phyloP scores from a whole-genome alignment of 2,329 filamentous ascomycete genomes.

The Pseudogymnoascus sp. region DNA sequence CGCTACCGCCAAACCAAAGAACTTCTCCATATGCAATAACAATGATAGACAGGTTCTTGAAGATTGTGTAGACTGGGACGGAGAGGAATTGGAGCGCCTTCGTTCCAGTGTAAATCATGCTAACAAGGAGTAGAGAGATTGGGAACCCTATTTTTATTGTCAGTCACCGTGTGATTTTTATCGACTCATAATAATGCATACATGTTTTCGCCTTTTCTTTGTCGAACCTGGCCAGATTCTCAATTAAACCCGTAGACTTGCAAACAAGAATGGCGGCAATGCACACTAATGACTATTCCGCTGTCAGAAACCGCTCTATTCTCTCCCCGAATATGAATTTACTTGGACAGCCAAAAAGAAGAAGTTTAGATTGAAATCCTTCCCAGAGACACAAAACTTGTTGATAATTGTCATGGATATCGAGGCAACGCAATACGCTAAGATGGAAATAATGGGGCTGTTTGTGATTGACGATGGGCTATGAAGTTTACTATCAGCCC shows the following conservation, averaged over 20 bases:
- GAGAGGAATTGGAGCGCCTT: slow-evolving; percentile 91
- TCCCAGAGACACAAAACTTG: slow-evolving; percentile 87
- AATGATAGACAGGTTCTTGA: slow-evolving; percentile 97
- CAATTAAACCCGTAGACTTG: slow-evolving; percentile 71
- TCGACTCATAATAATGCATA: slow-evolving; percentile 35
- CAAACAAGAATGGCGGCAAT: slow-evolving; percentile 69
- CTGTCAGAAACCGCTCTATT: slow-evolving; percentile 9
- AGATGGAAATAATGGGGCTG: slow-evolving; percentile 67
- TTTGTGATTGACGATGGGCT: slow-evolving; percentile 44
- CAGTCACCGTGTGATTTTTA: slow-evolving; percentile 28
- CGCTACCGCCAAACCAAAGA: slow-evolving; percentile 86
- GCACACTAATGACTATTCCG: slow-evolving; percentile 69
- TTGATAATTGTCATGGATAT: slow-evolving; percentile 98
- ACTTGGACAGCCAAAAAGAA: slow-evolving; percentile 86
- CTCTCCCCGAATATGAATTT: slow-evolving; percentile 30
- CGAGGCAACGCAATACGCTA: slow-evolving; percentile 84
- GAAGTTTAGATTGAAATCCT: slow-evolving; percentile 86
- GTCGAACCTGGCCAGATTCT: slow-evolving; percentile 71
- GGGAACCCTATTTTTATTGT: slow-evolving; percentile 67
- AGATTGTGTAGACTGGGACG: slow-evolving; percentile 94
- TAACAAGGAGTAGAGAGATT: slow-evolving; percentile 82
- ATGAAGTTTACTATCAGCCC: background rate
- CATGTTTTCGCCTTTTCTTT: slow-evolving; percentile 76
- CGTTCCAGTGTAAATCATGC: slow-evolving; percentile 94
- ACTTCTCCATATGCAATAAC: slow-evolving; percentile 94